Evolutionary conservation across 768 basidiomycete species (phyloP), one percentile per base, ranked within the genome.

Genomic region (Hemileccinum impolitum): DNA sequence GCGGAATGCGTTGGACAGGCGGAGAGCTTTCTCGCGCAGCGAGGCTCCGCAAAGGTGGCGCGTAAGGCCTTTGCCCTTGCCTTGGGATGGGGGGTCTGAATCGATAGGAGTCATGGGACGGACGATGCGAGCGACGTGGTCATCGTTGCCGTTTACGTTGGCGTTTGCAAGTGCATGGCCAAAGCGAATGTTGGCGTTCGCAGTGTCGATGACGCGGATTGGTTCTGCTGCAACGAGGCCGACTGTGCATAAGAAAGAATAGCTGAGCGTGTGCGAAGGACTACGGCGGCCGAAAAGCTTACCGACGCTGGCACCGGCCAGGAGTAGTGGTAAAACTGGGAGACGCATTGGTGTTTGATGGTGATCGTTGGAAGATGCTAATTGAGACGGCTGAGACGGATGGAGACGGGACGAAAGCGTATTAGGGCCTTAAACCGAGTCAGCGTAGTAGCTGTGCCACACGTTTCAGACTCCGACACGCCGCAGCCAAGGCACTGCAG

Each of bases 1-100:
- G 38, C 80, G 71, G 71, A 88, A 74, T 23, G 72, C 56, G 54
- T 84, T 81, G 43, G 79, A 75, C 35, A 83, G 50, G 50, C 73
- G 68, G 47, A 79, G 56, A 23, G 75, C 74, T 59, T 83, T 84
- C 59, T 74, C 63, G 52, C 68, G 71, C 61, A 79, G 54, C 34
- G 69, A 69, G 39, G 58, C 54, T 46, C 67, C 67, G 39, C 72
- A 70, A 14, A 57, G 48, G 50, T 69, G 72, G 40, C 31, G 65
- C 18, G 39, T 21, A 30, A 59, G 3, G 9, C 43, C 54, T 7
- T 55, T 38, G 28, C 43, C 31, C 19, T 57, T 60, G 32, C 23
- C 43, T 30, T 51, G 53, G 44, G 45, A 43, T 8, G 47, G 13
- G 21, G 56, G 44, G 8, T n/a, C 26, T 28, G 26, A 9, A n/a